Base-by-base conservation (phyloP, 352 stramenopile genomes). In the Elongisporangium prolatum region DNA sequence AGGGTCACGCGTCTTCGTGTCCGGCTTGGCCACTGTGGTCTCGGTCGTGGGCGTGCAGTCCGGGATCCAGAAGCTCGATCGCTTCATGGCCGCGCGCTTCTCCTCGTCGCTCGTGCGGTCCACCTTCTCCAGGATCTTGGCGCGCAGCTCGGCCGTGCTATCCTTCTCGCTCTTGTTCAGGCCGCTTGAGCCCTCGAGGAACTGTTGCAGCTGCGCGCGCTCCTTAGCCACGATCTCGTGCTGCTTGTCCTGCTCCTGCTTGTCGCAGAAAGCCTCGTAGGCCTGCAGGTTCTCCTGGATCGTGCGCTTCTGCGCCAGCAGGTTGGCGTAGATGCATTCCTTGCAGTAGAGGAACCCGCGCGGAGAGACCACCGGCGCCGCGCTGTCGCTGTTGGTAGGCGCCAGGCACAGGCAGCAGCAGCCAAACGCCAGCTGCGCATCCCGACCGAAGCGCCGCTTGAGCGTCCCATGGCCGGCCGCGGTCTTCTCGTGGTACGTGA, bases 251-350 rank as follows among this genome's bases (percentile, higher is more conserved):
- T 78, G 74, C 38, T 69, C 58, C 56, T 87, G 61, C 11, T 67
- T 61, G 48, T 90, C 84, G 48, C 77, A 60, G 50, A 80, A 89
- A 7, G 65, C 66, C 55, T 91, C 81, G 69, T 91, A 95, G 18
- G 65, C 67, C 8, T 72, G 63, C 21, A 79, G 17, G 25, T 84
- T 82, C 25, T 91, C 78, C 54, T 93, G 83, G 65, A 92, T 92
- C 20, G 81, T 60, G 54, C 83, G 84, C 64, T 95, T 95, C 57
- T 95, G 86, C 10, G 81, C 71, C 28, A 95, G 69, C 21, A 95
- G 64, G 63, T 95, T 95, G 25, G 80, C 69, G 74, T 95, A 95
- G 60, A 95, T 93, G 65, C 86, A 95, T 65, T 92, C 86, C 56
- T 93, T 93, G 70, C 86, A 95, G 65, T 86, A 95, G 16, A 95